Percentiles rank a stretch among this genome's conserved stretches.
Conservation (phyloP, 1,284 basidiomycete genomes). For the Earliella scabrosa region DNA sequence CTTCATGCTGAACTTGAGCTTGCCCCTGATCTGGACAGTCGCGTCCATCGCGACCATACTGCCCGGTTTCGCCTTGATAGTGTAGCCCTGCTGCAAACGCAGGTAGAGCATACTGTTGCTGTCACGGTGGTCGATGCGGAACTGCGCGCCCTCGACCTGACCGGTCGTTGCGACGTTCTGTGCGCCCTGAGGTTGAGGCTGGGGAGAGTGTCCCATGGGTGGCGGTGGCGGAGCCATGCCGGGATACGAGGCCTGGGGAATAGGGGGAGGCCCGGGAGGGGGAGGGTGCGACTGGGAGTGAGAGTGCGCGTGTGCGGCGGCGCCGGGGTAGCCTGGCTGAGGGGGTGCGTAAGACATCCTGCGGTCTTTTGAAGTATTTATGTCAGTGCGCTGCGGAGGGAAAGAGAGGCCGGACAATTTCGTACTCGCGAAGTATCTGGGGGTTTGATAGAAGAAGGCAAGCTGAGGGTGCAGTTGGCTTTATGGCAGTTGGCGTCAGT, state of each 20-base stretch:
- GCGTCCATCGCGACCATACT: slow-evolving; percentile 40
- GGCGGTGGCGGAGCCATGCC: background rate
- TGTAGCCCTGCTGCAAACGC: slow-evolving; percentile 32
- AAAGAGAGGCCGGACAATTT: too few relatives aligned
- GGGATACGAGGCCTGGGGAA: slow-evolving; percentile 2
- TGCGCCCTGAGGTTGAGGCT: background rate
- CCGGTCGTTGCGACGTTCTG: slow-evolving; percentile 27
- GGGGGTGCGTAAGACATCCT: slow-evolving; percentile 16
- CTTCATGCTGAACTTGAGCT: slow-evolving; percentile 37
- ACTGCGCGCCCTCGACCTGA: slow-evolving; percentile 33
- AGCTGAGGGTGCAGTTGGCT: too few relatives aligned
- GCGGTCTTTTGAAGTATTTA: too few relatives aligned
- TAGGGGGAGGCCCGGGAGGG: background rate
- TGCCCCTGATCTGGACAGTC: slow-evolving; percentile 36
- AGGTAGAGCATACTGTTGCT: slow-evolving; percentile 37
- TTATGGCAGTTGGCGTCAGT: too few relatives aligned
- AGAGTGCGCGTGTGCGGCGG: background rate
- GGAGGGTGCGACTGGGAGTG: too few relatives aligned
- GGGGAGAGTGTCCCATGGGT: background rate
- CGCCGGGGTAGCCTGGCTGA: slow-evolving; percentile 16
- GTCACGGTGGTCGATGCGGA: slow-evolving; percentile 36
- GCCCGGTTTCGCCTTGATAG: slow-evolving; percentile 37
- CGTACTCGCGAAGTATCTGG: too few relatives aligned
- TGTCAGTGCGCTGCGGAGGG: too few relatives aligned
- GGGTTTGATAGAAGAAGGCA: too few relatives aligned